These are phyloP conservation scores for Emergomyces pasteurianus DNA, from an alignment of 2,329 filamentous ascomycete species.

Conservation along the genomic window DNA sequence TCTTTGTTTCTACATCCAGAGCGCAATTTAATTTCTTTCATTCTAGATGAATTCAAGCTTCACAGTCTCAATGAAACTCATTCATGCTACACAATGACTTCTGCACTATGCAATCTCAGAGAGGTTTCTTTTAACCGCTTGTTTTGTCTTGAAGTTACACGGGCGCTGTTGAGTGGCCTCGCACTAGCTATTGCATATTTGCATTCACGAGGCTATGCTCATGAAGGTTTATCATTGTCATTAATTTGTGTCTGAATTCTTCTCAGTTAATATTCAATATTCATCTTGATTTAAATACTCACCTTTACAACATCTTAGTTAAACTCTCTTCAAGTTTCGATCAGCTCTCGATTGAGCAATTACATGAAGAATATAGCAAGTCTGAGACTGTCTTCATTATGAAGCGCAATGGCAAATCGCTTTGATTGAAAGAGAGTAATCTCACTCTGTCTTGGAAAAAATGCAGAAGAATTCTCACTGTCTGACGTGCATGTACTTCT, in stretches of 20 bases:
- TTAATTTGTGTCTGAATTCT: background rate
- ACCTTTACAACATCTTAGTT: conserved; percentile 18
- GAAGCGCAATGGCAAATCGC: conserved; percentile 13
- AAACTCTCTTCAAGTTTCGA: conserved; percentile 18
- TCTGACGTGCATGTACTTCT: conserved; percentile 21
- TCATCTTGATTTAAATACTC: conserved; percentile 16
- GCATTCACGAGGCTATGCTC: conserved; percentile 12
- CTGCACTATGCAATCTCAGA: conserved; percentile 11
- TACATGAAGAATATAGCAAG: conserved; percentile 21
- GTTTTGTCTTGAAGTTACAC: conserved; percentile 10
- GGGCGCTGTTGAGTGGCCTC: conserved; percentile 9
- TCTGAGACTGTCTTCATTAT: conserved; percentile 19
- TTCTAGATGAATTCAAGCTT: conserved; percentile 9
- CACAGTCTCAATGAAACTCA: conserved; percentile 8
- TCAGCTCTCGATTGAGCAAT: conserved; percentile 19
- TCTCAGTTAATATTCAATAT: conserved; percentile 1
- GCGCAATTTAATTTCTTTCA: conserved; percentile 1
- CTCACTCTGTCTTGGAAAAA: conserved; percentile 19
- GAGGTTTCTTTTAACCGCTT: conserved; percentile 10
- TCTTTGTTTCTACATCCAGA: background rate
- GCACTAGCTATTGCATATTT: conserved; percentile 9
- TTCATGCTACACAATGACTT: conserved; percentile 9
- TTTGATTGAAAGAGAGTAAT: conserved; percentile 16
- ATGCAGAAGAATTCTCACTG: conserved; percentile 17
- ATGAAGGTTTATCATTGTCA: conserved; percentile 9